Base-by-base conservation (phyloP, 345 rosid species). In the Nephelium lappaceum region DNA sequence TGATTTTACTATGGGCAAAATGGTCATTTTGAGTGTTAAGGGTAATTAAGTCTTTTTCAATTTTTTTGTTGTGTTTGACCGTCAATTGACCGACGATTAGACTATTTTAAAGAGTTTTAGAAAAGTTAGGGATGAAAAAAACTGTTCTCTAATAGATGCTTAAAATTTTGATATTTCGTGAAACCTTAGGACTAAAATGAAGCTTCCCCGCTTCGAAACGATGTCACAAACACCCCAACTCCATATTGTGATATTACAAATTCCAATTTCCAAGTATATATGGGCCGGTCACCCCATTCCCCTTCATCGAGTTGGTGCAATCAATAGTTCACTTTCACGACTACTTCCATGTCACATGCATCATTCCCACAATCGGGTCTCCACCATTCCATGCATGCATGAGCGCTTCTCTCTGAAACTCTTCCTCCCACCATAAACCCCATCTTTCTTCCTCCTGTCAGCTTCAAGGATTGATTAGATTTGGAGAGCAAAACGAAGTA, bases 251-350 rank as follows among this genome's bases (percentile, higher is more conserved):
- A 49, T 31, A 2, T 31, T 31, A 31, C 36, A 1, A 31, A 31
- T 31, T 31, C 36, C 36, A 31, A 31, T 31, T 27, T 27, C 31
- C 31, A 27, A 31, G 36, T 31, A 1, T 31, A 31, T 1, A 31
- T 31, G 36, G 3, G 36, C 36, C 36, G 36, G 36, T 31, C 2
- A 31, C 36, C 36, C 36, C 31, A 27, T 31, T 87, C 75, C 92
- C 92, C 23, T 71, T 83, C 73, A 66, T 77, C 14, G 87, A 75
- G 73, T 70, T 89, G n/a, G n/a, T 47, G 85, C 92, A 87, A 85
- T 61, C 80, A 45, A 84, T 89, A 24, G 80, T 84, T 19, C 31
- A 67, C 45, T 78, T 25, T 72, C 81, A 73, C 78, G 15, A 41
- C 36, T 31, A 31, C 8, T 81, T 84, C 79, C 63, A 73, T 62